phyloP scores from a whole-genome alignment of 2,329 filamentous ascomycete species.

The Trichophyton verrucosum region DNA sequence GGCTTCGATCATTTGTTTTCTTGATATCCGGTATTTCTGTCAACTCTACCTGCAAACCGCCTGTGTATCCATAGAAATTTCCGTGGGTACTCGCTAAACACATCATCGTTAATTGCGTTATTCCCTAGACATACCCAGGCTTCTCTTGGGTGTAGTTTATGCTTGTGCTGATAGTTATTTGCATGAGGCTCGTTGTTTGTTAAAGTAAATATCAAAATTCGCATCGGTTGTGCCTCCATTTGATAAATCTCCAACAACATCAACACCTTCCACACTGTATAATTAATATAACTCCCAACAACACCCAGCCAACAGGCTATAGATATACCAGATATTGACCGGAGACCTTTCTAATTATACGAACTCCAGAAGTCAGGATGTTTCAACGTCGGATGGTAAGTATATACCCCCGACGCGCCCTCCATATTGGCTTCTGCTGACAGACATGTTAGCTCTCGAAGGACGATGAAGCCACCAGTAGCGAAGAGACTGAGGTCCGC shows the following conservation, averaged over 20 bases:
- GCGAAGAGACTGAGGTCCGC: slow-evolving; percentile 82
- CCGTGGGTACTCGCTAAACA: too few species aligned
- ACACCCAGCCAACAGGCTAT: not conserved
- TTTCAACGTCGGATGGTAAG: slow-evolving; percentile 51
- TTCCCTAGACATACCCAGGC: not conserved
- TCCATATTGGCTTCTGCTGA: not conserved
- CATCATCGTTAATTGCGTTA: too few species aligned
- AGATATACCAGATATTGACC: not conserved
- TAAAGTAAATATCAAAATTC: not conserved
- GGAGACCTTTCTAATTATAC: not conserved
- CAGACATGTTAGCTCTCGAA: slow-evolving; percentile 60
- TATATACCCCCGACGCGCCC: not conserved
- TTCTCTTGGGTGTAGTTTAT: not conserved
- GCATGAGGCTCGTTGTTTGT: not conserved
- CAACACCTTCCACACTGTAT: not conserved
- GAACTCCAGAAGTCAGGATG: slow-evolving; percentile 23
- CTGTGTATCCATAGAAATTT: too few species aligned
- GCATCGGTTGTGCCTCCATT: not conserved
- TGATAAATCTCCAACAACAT: not conserved
- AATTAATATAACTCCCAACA: not conserved
- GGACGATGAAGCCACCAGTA: slow-evolving; percentile 68
- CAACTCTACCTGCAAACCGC: too few species aligned
- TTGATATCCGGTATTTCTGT: too few species aligned
- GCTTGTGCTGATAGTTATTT: not conserved
- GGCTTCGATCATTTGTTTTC: too few species aligned